A percentile compares a stretch with the other conserved stretches of the same genome.
phyloP scores from a whole-genome alignment of 768 basidiomycete species.

The Leccinum variicolor region DNA sequence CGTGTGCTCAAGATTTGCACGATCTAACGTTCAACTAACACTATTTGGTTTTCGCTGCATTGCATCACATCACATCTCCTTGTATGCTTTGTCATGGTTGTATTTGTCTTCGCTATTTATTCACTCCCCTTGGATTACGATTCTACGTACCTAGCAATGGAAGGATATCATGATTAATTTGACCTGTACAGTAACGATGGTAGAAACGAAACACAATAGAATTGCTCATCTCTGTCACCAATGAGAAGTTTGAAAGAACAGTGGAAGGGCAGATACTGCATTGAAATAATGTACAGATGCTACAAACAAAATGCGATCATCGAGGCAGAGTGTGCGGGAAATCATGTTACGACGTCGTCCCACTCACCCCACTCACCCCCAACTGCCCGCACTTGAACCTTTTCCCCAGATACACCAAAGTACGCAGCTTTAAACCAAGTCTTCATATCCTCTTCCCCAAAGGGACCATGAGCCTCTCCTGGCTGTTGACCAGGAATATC shows the following conservation, averaged over 20 bases:
- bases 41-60: slow-evolving; percentile 19
- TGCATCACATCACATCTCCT: neutral
- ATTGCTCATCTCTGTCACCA: neutral
- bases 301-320: neutral
- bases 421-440: slow-evolving; percentile 79
- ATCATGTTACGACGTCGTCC: slow-evolving; percentile 58
- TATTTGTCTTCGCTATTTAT: slow-evolving; percentile 26
- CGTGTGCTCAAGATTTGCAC: slow-evolving; percentile 5
- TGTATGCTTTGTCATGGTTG: slow-evolving; percentile 22
- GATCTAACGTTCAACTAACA: slow-evolving; percentile 17
- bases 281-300: slow-evolving; percentile 18
- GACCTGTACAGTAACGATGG: neutral
- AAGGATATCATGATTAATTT: slow-evolving; percentile 23
- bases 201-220: neutral
- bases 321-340: neutral
- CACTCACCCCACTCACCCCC: slow-evolving; percentile 75
- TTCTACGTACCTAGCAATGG: slow-evolving; percentile 3
- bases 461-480: slow-evolving; percentile 73
- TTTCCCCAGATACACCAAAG: slow-evolving; percentile 75
- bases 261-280: neutral
- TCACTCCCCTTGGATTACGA: slow-evolving; percentile 6
- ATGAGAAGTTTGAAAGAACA: neutral
- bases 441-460: slow-evolving; percentile 73
- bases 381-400: slow-evolving; percentile 65
- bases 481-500: slow-evolving; percentile 48